These are phyloP conservation scores for Capsicum baccatum DNA, from an alignment of 257 asterid genomes.

Conservation along the genomic window DNA sequence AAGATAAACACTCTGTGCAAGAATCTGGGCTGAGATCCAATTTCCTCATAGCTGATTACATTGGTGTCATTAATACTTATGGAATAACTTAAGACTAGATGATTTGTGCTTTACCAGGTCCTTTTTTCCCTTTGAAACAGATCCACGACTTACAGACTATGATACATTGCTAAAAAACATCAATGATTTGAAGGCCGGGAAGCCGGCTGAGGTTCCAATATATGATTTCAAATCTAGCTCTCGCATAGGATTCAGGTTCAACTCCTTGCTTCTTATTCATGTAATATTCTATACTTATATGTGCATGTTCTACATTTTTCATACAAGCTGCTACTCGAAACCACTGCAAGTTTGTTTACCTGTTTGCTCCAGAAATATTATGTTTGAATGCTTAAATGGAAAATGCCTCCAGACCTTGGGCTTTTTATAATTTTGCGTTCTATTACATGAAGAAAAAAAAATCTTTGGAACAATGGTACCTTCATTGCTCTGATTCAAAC, in stretches of 20 bases:
- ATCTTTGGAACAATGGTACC: constrained; percentile 21
- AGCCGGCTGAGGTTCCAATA: constrained; percentile 78
- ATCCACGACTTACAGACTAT: constrained; percentile 98
- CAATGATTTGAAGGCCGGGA: constrained; percentile 83
- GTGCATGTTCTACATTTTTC: constrained; percentile 20
- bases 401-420: not conserved
- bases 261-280: constrained; percentile 32
- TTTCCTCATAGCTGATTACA: constrained; percentile 15
- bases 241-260: constrained; percentile 89
- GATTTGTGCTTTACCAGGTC: constrained; percentile 20
- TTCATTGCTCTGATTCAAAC: constrained; percentile 11
- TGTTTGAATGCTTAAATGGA: constrained; percentile 20
- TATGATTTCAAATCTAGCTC: constrained; percentile 98
- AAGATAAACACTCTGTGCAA: not conserved
- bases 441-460: constrained; percentile 15
- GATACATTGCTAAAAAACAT: constrained; percentile 85
- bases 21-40: not conserved
- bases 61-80: not conserved
- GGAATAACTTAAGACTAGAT: constrained; percentile 10
- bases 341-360: constrained; percentile 21
- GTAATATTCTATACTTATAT: constrained; percentile 5
- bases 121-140: constrained; percentile 49
- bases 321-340: not conserved
- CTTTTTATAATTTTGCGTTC: not conserved
- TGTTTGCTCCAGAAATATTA: not conserved